Base-by-base conservation (phyloP, 192 early-diverging fungal genomes). In the Kickxella alabastrina region DNA sequence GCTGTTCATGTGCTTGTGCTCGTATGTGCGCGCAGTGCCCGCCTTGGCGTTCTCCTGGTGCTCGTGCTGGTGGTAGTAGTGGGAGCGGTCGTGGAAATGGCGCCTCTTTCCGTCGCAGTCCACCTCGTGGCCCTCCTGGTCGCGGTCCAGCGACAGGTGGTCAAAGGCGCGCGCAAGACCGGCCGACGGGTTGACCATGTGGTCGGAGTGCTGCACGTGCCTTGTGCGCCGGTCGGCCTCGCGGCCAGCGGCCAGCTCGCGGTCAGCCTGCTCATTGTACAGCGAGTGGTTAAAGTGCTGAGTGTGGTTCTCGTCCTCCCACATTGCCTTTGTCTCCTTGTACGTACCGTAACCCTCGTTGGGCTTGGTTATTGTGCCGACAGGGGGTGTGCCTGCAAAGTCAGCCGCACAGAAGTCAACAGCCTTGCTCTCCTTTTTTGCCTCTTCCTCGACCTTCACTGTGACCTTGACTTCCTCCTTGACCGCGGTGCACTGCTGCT, bases 31-130 rank as follows among this genome's bases (percentile, higher is more conserved):
- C 47, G 66, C 61, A 14, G 65, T 68, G 43, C 76, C 76, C 19
- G 60, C 57, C 50, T 72, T 72, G 37, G 61, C 68, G 62, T 78
- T 70, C 62, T 78, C 76, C 68, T 78, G 65, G 54, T 73, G 76
- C 69, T 78, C 76, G 56, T 67, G 65, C 69, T 78, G 76, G 69
- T 78, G 76, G 69, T 78, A 78, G 64, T 68, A 78, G 57, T 71
- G 69, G 52, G 68, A 68, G 47, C 69, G 70, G 62, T 78, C 76
- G 49, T 66, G 59, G 60, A 72, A 78, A 42, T 78, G 68, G 10
- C 65, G 40, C 41, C 66, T 52, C 64, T 71, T 68, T 56, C 76
- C 76, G 42, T 59, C 51, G 64, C 59, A 63, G 43, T 64, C 76
- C 10, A 78, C 48, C 52, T 78, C 64, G 61, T 78, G 76, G 38